Evolutionary conservation across 345 rosid species (phyloP).

Genomic region (Boechera divaricarpa): DNA sequence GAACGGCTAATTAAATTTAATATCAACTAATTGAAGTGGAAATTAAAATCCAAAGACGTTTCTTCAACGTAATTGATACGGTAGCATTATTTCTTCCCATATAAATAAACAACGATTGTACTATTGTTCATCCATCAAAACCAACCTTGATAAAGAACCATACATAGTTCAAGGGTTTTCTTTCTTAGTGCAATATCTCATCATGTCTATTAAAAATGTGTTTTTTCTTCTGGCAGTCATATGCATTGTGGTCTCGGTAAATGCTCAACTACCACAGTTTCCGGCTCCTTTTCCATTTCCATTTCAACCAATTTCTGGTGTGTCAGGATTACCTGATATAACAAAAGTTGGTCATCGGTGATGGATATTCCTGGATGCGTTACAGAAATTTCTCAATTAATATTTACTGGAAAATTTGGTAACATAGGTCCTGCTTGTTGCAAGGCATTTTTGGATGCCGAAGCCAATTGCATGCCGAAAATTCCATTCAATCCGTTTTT

Average conservation of each 20-base stretch:
- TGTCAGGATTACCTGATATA: neutral
- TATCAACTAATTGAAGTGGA: too few species aligned
- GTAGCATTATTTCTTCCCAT: neutral
- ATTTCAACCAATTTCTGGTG: neutral
- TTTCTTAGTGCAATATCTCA: neutral
- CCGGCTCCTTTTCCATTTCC: neutral
- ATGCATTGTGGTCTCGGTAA: neutral
- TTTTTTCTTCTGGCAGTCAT: neutral
- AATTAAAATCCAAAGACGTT: slow-evolving; percentile 1
- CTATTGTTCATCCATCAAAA: slow-evolving; percentile 10
- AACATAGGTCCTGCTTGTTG: slow-evolving; percentile 14
- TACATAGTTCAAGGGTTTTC: neutral
- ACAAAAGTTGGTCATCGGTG: neutral
- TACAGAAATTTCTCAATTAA: slow-evolving; percentile 13
- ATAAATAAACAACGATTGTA: slow-evolving; percentile 18
- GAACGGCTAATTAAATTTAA: neutral
- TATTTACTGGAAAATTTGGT: neutral
- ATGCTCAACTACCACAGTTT: slow-evolving; percentile 23
- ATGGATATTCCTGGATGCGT: slow-evolving; percentile 8
- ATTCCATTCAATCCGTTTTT: neutral
- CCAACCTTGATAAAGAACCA: neutral
- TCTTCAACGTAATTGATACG: neutral
- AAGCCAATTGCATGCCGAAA: neutral
- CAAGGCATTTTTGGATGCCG: slow-evolving; percentile 3
- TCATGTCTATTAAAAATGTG: slow-evolving; percentile 7